Base-by-base conservation (phyloP, 306 rosid genomes). In the Vicia faba region DNA sequence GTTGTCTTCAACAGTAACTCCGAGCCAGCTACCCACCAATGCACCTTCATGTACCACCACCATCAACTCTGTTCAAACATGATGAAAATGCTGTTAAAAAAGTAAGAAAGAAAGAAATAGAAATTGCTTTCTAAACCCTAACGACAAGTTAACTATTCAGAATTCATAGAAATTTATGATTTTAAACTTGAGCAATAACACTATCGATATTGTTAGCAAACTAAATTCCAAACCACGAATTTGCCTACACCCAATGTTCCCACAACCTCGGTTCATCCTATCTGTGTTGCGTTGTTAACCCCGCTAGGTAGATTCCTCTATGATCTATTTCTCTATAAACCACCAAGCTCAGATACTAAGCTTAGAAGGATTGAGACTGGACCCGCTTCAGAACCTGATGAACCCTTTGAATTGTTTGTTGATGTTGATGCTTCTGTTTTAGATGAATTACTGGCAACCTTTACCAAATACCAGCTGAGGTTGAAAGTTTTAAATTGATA, bases 401-500 rank as follows among this genome's bases (percentile, higher is more conserved):
- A 80, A 19, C 73, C 86, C 19, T 66, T 89, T 26, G 83, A 82
- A 74, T 63, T 86, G 28, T 72, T 86, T 50, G 98, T 93, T 2
- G 96, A 93, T 60, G 96, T 93, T 33, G 96, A 92, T 86, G 63
- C 93, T 71, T 84, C 89, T 29, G 79, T 75, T n/a, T 61, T 89
- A 78, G 96, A 87, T 66, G 96, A 92, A 67, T 69, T 87, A 45
- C 62, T 89, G 81, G 25, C 72, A 45, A 83, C 89, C 60, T 80
- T 89, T 28, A 89, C 78, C 82, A 92, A 96, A 74, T 92, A 89
- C 68, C 87, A 96, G 13, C 61, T 92, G 84, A 89, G 98, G 86
- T 81, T 96, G 29, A 89, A 93, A 89, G 96, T n/a, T 93, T 78
- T 93, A 89, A 74, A 93, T 89, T 80, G 96, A 93, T 57, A 78